Evolutionary conservation across 805 yeast genomes (phyloP), one percentile per base, ranked within the genome.

Genomic region (Yarrowia sp.): DNA sequence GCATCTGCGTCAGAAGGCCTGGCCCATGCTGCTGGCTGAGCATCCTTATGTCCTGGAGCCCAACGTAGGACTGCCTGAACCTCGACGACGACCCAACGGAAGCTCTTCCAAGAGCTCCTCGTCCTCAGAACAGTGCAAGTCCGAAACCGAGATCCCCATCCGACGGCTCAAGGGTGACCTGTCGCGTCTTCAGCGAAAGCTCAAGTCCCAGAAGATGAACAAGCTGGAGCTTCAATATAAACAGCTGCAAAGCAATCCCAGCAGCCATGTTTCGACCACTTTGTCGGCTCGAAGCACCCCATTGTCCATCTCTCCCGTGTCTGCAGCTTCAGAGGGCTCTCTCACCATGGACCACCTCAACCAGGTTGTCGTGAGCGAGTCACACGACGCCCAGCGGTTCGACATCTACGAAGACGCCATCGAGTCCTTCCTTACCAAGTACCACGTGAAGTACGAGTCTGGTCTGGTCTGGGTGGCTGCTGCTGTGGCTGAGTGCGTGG

Each of bases 381-480:
- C 65, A 5, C 43, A 66, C 16, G 72, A 69, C 19, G 67, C 66
- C 48, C 67, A 67, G 36, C 58, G 68, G 22, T 69, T 40, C 62
- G 66, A 66, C 17, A 49, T 65, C 1, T 75, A 90, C 66, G 87
- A 88, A 70, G 75, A 77, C 38, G 81, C 96, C 6, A 82, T 92
- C 16, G 71, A 80, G 48, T 81, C 81, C 65, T 92, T 92, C 72
- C 76, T 89, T 41, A 76, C 75, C 32, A 90, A 90, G 76, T 92
- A 96, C 96, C 92, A 95, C 7, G 83, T 90, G 63, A 85, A 85
- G 69, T 92, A 92, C 73, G 95, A 90, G 74, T 81, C 87, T 48
- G 92, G 96, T 0, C 79, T 92, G 70, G 82, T 93, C 2, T 92
- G 97, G 97, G 83, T 90, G 19, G 97, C 97, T 0, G 76, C 90